Percentiles rank a stretch among this genome's conserved stretches.
Conservation (phyloP, 176 grass and related monocot species). For the Avena insularis region DNA sequence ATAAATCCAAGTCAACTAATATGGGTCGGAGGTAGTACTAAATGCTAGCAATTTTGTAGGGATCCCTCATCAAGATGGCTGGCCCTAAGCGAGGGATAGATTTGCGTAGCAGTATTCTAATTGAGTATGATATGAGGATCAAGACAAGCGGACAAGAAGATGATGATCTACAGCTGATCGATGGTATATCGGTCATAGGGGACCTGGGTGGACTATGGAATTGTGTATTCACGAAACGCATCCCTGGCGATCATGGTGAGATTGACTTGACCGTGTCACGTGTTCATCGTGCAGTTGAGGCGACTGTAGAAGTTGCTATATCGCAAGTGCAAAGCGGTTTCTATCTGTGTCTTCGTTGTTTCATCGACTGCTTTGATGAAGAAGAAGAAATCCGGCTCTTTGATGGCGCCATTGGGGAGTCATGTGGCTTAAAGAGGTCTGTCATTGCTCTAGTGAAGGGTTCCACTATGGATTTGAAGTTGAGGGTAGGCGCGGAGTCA, state of each 20-base stretch:
- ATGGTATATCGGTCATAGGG: background rate
- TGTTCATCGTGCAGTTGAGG: background rate
- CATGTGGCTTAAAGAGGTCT: background rate
- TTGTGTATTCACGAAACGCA: background rate
- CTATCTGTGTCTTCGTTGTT: slow-evolving; percentile 16
- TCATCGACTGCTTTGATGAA: slow-evolving; percentile 1
- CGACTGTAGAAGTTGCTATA: slow-evolving; percentile 18
- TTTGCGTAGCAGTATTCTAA: background rate
- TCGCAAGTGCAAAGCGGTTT: slow-evolving; percentile 14
- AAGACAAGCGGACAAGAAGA: slow-evolving; percentile 17
- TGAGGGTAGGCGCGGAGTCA: background rate
- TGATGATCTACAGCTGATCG: slow-evolving; percentile 32
- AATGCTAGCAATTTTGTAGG: slow-evolving; percentile 19
- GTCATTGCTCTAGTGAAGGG: slow-evolving; percentile 9
- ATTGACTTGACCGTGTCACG: background rate
- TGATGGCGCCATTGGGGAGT: slow-evolving; percentile 25
- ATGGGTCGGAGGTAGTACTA: background rate
- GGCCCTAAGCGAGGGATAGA: slow-evolving; percentile 42
- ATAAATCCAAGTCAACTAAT: no score
- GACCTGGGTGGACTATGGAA: no score
- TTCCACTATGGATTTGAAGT: slow-evolving; percentile 21
- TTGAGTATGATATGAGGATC: slow-evolving; percentile 39
- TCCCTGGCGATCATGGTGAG: background rate
- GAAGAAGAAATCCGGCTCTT: slow-evolving; percentile 14
- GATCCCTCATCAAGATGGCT: slow-evolving; percentile 26